Percentiles rank a stretch among this genome's conserved stretches.
Conservation (phyloP, 2,329 filamentous ascomycete genomes). For the Sclerotinia borealis region DNA sequence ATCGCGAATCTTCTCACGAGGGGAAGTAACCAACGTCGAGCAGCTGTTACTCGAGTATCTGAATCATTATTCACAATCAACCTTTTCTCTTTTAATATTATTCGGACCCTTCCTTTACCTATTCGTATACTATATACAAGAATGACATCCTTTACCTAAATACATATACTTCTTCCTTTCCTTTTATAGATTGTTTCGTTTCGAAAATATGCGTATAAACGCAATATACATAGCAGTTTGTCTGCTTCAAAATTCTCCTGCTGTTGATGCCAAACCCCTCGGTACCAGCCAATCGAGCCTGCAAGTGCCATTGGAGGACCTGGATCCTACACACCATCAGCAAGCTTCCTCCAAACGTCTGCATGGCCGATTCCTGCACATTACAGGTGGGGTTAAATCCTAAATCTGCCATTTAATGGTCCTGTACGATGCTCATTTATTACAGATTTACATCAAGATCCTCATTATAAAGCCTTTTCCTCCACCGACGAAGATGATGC, state of each 20-base stretch:
- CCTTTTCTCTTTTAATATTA: neutral
- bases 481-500: constrained; percentile 61
- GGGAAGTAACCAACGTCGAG: neutral
- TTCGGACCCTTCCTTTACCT: neutral
- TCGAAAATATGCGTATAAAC: constrained; percentile 20
- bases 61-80: neutral
- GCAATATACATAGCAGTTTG: constrained; percentile 21
- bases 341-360: constrained; percentile 37
- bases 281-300: constrained; percentile 18
- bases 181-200: neutral
- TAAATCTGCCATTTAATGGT: neutral
- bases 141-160: constrained; percentile 7
- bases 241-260: constrained; percentile 22
- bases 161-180: neutral
- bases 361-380: constrained; percentile 76
- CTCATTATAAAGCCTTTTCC: constrained; percentile 74
- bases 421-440: constrained; percentile 22
- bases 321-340: constrained; percentile 18
- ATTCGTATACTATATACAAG: neutral
- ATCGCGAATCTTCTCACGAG: neutral
- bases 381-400: constrained; percentile 60
- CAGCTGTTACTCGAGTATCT: too few relatives aligned
- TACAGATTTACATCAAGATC: constrained; percentile 85
- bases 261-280: constrained; percentile 20
- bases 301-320: constrained; percentile 29